Base-by-base conservation (phyloP, 805 yeast genomes). In the Lipomyces yamadae region DNA sequence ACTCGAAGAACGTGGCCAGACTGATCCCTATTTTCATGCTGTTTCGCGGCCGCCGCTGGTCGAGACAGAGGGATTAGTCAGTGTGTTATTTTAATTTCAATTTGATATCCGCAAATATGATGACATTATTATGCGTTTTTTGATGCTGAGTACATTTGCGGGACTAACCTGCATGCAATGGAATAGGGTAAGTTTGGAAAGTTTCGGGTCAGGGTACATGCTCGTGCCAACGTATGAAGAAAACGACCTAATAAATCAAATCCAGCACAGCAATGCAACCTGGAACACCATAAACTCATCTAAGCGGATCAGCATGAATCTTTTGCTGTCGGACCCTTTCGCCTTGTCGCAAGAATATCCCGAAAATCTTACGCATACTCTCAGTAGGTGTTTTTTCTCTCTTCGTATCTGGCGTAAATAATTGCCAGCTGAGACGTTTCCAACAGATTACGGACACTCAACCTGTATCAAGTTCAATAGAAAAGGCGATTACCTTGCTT, bases 341-440 rank as follows among this genome's bases (percentile, higher is more conserved):
- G 86, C 94, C 1, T 92, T 94, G 30, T 88, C 96, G 29, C 92
- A 91, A 74, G 98, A 93, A 75, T 93, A 85, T 73, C 98, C 98
- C 0, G 97, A 93, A 68, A 84, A 88, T 1, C 83, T 91, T n/a
- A 84, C 89, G 1, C 87, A 87, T 67, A 87, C 93, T 0, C 78
- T 92, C 11, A 64, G 78, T 76, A 66, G 56, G 78, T 67, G 4
- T n/a, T 7, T 60, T 33, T 18, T 15, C 10, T 58, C 39, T 50
- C 29, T 11, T 35, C 35, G 10, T 24, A 24, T 24, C 15, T 5
- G 8, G 11, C 35, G 11, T 24, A 50, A 60, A 13, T 6, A 34
- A 42, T 30, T 6, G 7, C 7, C n/a, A 1, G 7, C 52, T 37
- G 32, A 48, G 56, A 57, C 50, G 50, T 65, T 52, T 45, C 29